phyloP scores from a whole-genome alignment of 1,284 basidiomycete species.

The Pterula multifida region DNA sequence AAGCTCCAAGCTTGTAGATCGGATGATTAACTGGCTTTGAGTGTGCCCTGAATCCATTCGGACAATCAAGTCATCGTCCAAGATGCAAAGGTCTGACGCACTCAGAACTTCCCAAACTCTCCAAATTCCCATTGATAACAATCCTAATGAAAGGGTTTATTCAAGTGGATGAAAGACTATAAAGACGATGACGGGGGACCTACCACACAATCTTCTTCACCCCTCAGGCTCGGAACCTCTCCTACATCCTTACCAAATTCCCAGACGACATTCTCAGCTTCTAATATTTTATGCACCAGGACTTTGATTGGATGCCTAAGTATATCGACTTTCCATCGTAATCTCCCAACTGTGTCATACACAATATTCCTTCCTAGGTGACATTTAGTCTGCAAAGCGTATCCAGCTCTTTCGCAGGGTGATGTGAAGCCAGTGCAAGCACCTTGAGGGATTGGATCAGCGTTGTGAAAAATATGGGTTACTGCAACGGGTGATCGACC shows the following conservation, averaged over 20 bases:
- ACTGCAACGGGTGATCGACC: slow-evolving; percentile 17
- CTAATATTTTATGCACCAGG: slow-evolving; percentile 54
- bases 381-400: slow-evolving; percentile 58
- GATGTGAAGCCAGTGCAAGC: slow-evolving; percentile 48
- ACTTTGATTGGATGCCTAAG: slow-evolving; percentile 58
- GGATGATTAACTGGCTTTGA: no score
- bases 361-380: slow-evolving; percentile 77
- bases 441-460: slow-evolving; percentile 60
- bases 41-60: no score
- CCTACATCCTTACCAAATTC: slow-evolving; percentile 27
- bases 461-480: slow-evolving; percentile 65
- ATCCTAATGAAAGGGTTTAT: slow-evolving; percentile 27
- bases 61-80: no score
- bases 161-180: no score
- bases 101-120: slow-evolving; percentile 23
- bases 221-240: slow-evolving; percentile 27
- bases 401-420: slow-evolving; percentile 45
- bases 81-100: no score
- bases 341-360: slow-evolving; percentile 80
- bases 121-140: slow-evolving; percentile 63
- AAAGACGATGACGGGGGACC: no score
- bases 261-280: slow-evolving; percentile 57
- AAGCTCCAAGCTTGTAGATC: no score
- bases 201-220: slow-evolving; percentile 36
- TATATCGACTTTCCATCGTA: slow-evolving; percentile 69